phyloP scores from a whole-genome alignment of 768 basidiomycete genomes.

The Lactarius deliciosus region DNA sequence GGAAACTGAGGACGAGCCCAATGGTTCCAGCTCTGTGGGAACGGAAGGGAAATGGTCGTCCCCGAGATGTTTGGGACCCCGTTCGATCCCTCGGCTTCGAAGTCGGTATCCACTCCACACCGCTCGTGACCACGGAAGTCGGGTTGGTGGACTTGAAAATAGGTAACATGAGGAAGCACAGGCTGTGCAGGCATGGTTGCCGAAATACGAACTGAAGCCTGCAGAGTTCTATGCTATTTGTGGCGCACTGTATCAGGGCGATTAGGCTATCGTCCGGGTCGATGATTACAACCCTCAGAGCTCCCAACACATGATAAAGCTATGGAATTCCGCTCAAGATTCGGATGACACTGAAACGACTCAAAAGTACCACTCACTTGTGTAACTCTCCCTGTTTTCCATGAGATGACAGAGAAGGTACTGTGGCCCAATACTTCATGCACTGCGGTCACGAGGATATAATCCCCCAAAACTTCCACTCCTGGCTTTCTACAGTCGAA shows the following conservation, averaged over 20 bases:
- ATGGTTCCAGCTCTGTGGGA: conserved; percentile 16
- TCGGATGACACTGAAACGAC: neutral
- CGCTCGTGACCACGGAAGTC: neutral
- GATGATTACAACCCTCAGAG: conserved; percentile 9
- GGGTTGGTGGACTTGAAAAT: no score
- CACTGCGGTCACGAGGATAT: conserved; percentile 11
- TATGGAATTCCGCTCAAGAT: neutral
- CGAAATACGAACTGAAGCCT: conserved; percentile 1
- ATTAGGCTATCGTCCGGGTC: conserved; percentile 8
- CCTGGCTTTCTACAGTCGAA: conserved; percentile 13
- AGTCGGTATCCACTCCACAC: conserved; percentile 18
- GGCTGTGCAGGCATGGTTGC: neutral
- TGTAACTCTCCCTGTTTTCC: conserved; percentile 15
- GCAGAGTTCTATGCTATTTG: conserved; percentile 13
- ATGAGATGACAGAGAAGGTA: conserved; percentile 13
- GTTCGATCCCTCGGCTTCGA: neutral
- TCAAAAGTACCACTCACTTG: neutral
- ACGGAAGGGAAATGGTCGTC: conserved; percentile 16
- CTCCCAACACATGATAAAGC: neutral
- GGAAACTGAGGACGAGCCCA: neutral
- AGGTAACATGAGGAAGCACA: conserved; percentile 14
- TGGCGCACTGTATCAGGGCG: conserved; percentile 8
- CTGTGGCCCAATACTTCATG: neutral
- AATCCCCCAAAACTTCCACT: conserved; percentile 16
- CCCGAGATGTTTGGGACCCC: neutral